A percentile compares a stretch with the other conserved stretches of the same genome.
These are phyloP conservation scores for Apophysomyces ossiformis DNA, from an alignment of 371 early-diverging fungal species.

Conservation along the genomic window DNA sequence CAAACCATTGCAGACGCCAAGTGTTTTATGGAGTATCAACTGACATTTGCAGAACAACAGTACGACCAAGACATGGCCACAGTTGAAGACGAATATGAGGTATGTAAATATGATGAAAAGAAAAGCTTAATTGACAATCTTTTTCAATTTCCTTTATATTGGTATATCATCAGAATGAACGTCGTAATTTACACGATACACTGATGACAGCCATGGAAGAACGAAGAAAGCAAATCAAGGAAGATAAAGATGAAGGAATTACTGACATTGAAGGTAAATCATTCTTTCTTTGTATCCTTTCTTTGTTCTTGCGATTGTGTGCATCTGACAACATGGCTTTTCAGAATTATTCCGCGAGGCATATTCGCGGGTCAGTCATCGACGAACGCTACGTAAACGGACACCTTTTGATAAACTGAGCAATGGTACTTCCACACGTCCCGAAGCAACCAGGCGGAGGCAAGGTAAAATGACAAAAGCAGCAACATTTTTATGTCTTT, in stretches of 20 bases:
- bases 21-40: conserved; percentile 40
- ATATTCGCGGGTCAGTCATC: conserved; percentile 21
- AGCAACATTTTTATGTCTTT: neutral
- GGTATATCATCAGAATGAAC: conserved; percentile 15
- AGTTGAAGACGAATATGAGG: conserved; percentile 50
- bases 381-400: conserved; percentile 26
- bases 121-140: neutral
- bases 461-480: conserved; percentile 21
- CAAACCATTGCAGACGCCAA: conserved; percentile 38
- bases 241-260: conserved; percentile 27
- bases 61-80: conserved; percentile 35
- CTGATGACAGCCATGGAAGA: conserved; percentile 45
- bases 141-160: neutral
- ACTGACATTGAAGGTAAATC: conserved; percentile 15
- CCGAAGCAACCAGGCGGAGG: conserved; percentile 24
- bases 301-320: neutral
- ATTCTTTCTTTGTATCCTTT: neutral
- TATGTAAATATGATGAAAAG: conserved; percentile 6
- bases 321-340: too few relatives aligned
- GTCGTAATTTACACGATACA: conserved; percentile 26
- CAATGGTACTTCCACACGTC: conserved; percentile 24
- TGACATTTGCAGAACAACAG: conserved; percentile 34
- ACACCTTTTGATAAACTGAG: conserved; percentile 15
- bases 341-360: conserved; percentile 24
- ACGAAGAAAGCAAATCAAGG: conserved; percentile 37